These are phyloP conservation scores for Henningerozyma blattae DNA, from an alignment of 805 yeast species.

Conservation along the genomic window DNA sequence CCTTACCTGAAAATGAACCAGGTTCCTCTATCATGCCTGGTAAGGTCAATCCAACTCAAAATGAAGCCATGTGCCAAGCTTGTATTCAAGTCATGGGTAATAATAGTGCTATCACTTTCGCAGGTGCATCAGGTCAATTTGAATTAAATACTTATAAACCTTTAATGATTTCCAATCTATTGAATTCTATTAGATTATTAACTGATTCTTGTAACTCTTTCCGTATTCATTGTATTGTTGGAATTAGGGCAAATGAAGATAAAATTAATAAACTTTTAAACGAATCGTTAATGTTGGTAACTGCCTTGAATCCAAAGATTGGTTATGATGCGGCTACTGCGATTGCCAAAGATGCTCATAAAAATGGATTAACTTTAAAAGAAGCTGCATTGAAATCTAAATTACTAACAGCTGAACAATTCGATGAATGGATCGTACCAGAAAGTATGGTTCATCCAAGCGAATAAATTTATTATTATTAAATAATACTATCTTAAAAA, in stretches of 20 bases:
- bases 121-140: slow-evolving; percentile 98
- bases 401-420: slow-evolving; percentile 72
- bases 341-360: slow-evolving; percentile 97
- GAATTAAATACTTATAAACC: slow-evolving; percentile 98
- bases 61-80: slow-evolving; percentile 97
- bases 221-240: slow-evolving; percentile 90
- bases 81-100: slow-evolving; percentile 97
- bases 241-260: slow-evolving; percentile 77
- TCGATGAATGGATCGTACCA: slow-evolving; percentile 94
- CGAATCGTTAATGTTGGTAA: slow-evolving; percentile 94
- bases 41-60: slow-evolving; percentile 97
- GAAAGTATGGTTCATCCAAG: slow-evolving; percentile 93
- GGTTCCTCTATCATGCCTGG: slow-evolving; percentile 99
- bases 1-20: slow-evolving; percentile 96
- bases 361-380: slow-evolving; percentile 91
- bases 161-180: slow-evolving; percentile 80
- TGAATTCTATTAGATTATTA: slow-evolving; percentile 74
- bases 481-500: no score
- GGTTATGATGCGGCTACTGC: slow-evolving; percentile 96
- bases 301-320: slow-evolving; percentile 96
- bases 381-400: slow-evolving; percentile 88
- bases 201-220: slow-evolving; percentile 86
- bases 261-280: slow-evolving; percentile 79
- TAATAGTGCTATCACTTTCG: slow-evolving; percentile 86
- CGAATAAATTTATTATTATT: no score